Evolutionary conservation across 345 rosid species (phyloP).

Genomic region (Salix brachista): DNA sequence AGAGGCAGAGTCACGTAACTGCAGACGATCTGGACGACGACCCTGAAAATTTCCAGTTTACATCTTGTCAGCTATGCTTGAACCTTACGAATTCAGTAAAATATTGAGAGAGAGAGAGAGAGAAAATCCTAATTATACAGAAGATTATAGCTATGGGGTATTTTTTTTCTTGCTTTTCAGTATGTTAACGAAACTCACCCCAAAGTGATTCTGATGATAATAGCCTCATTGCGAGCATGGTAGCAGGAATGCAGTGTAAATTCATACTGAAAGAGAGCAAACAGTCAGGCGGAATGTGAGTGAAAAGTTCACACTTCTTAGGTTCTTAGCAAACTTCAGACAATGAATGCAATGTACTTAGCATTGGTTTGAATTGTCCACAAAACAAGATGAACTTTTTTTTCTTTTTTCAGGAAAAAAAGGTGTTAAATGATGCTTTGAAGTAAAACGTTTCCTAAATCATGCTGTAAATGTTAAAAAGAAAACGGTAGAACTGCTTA

Average conservation of each 20-base stretch:
- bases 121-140: neutral
- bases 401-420: neutral
- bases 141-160: neutral
- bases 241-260: constrained; percentile 52
- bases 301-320: no score
- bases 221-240: constrained; percentile 44
- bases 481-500: constrained; percentile 30
- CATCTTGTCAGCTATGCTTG: constrained; percentile 2
- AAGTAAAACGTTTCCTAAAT: neutral
- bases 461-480: neutral
- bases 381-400: neutral
- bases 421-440: neutral
- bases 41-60: constrained; percentile 42
- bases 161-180: neutral
- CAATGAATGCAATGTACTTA: no score
- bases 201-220: constrained; percentile 63
- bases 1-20: constrained; percentile 94
- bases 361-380: no score
- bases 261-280: constrained; percentile 46
- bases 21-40: constrained; percentile 70
- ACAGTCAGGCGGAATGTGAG: neutral
- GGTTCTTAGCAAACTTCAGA: no score
- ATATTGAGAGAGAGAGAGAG: no score
- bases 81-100: neutral
- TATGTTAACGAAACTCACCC: constrained; percentile 47